Evolutionary conservation across 495 filamentous ascomycete species (phyloP).

Genomic region (Lasiosphaeria miniovina): DNA sequence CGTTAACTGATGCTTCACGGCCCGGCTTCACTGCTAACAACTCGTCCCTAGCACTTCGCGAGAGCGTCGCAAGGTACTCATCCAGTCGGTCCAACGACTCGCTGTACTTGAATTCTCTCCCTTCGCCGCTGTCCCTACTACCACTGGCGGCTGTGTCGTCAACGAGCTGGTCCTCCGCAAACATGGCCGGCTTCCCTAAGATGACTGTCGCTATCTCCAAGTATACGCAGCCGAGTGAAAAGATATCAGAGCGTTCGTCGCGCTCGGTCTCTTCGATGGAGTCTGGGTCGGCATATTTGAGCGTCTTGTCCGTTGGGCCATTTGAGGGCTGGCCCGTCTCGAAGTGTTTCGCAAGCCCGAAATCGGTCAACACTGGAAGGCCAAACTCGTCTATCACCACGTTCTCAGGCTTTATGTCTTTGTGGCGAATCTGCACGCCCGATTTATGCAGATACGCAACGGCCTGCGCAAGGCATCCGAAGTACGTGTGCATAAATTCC

Average conservation of each 20-base stretch:
- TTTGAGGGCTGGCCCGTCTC: constrained; percentile 33
- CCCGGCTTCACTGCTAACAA: constrained; percentile 2
- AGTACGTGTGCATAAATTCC: constrained; percentile 28
- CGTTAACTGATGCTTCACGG: constrained; percentile 16
- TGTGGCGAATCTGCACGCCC: constrained; percentile 36
- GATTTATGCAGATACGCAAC: constrained; percentile 39
- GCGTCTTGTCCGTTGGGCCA: constrained; percentile 33
- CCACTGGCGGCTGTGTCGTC: not conserved
- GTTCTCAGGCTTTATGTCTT: constrained; percentile 49
- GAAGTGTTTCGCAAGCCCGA: constrained; percentile 43
- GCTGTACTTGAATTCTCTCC: constrained; percentile 25
- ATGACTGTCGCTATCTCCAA: constrained; percentile 44
- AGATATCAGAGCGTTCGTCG: constrained; percentile 46
- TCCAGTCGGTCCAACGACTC: constrained; percentile 25
- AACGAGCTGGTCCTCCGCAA: constrained; percentile 27
- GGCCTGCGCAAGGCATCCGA: constrained; percentile 37
- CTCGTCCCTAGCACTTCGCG: constrained; percentile 16
- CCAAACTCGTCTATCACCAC: constrained; percentile 39
- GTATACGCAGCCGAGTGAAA: constrained; percentile 48
- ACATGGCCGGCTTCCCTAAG: constrained; percentile 28
- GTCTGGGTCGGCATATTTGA: constrained; percentile 48
- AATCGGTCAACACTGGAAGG: constrained; percentile 40
- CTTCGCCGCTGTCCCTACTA: not conserved
- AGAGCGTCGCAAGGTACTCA: constrained; percentile 19
- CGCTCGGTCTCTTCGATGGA: constrained; percentile 33